A percentile compares a stretch with the other conserved stretches of the same genome.
Evolutionary conservation across 176 grass and related monocot genomes (phyloP).

Genomic region (Aegilops sharonensis): DNA sequence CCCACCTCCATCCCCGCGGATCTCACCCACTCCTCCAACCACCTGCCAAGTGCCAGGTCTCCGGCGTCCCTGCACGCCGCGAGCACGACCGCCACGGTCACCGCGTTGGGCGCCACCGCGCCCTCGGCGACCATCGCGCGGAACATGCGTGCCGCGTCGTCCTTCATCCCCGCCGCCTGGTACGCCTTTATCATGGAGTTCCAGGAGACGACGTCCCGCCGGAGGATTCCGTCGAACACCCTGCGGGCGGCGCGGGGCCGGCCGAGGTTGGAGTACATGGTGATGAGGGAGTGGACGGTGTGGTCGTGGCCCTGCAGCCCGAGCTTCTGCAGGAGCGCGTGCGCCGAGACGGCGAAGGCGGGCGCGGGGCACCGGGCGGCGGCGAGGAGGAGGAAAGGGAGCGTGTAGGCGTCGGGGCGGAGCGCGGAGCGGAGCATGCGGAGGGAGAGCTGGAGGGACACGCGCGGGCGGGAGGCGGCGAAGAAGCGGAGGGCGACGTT

Average conservation of each 20-base stretch:
- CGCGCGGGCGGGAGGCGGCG: too few species aligned
- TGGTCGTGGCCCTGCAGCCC: slow-evolving; percentile 30
- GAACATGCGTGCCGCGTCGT: slow-evolving; percentile 9
- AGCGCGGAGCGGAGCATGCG: too few species aligned
- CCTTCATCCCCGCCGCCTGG: background rate
- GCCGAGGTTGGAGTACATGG: slow-evolving; percentile 31
- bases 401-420: slow-evolving; percentile 24
- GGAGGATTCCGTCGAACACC: slow-evolving; percentile 46
- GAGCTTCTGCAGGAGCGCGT: slow-evolving; percentile 38
- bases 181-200: slow-evolving; percentile 43
- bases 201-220: slow-evolving; percentile 41
- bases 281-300: slow-evolving; percentile 39
- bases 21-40: slow-evolving; percentile 57
- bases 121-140: slow-evolving; percentile 1
- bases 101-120: slow-evolving; percentile 1
- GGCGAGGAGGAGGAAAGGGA: slow-evolving; percentile 48
- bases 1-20: slow-evolving; percentile 23
- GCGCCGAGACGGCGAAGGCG: slow-evolving; percentile 9
- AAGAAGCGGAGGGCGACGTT: too few species aligned
- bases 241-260: slow-evolving; percentile 3
- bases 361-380: slow-evolving; percentile 31
- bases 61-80: slow-evolving; percentile 51
- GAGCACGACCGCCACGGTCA: slow-evolving; percentile 25
- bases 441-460: too few species aligned
- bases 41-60: slow-evolving; percentile 40